phyloP scores from a whole-genome alignment of 768 basidiomycete species.

The Boletus barrowsii region DNA sequence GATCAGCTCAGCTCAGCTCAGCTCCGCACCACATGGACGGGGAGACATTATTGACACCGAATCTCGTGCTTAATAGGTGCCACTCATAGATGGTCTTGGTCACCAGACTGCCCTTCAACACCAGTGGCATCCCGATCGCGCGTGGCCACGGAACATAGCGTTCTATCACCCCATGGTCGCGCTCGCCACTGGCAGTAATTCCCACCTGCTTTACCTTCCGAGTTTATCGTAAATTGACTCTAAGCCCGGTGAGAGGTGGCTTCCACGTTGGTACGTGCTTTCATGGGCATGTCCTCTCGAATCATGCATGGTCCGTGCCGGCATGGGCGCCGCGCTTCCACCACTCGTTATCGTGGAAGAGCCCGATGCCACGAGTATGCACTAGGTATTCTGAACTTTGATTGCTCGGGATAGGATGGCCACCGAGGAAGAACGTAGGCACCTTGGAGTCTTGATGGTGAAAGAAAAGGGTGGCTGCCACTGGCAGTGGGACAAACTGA shows the following conservation, averaged over 20 bases:
- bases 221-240: conserved; percentile 2
- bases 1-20: too few species aligned
- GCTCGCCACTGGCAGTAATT: too few species aligned
- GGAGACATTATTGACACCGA: too few species aligned
- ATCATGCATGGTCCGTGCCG: conserved; percentile 1
- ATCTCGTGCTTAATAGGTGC: too few species aligned
- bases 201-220: conserved; percentile 1
- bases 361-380: background rate
- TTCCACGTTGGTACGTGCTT: conserved; percentile 9
- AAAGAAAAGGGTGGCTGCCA: background rate
- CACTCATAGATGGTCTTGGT: too few species aligned
- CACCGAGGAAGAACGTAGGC: background rate
- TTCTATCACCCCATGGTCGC: too few species aligned
- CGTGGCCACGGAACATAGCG: too few species aligned
- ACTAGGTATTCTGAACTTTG: conserved; percentile 7
- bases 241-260: background rate
- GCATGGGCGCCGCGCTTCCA: conserved; percentile 6
- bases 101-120: too few species aligned
- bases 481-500: background rate
- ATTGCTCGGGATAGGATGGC: background rate
- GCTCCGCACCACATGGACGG: too few species aligned
- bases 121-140: too few species aligned
- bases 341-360: background rate
- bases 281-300: background rate
- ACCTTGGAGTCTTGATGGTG: background rate